phyloP scores from a whole-genome alignment of 192 early-diverging fungal species.

The Backusella tuberculispora region DNA sequence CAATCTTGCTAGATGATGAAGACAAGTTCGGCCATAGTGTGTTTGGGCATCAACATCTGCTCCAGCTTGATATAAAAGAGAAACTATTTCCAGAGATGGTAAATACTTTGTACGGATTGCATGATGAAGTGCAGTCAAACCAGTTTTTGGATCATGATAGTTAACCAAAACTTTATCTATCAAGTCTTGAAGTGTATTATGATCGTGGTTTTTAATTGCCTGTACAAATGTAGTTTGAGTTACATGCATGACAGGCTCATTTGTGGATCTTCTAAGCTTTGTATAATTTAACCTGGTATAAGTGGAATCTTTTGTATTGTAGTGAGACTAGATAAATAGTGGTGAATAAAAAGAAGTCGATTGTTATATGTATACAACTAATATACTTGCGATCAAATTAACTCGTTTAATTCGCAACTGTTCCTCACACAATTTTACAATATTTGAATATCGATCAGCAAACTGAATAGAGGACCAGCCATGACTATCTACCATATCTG shows the following conservation, averaged over 20 bases:
- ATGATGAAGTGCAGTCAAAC: constrained; percentile 63
- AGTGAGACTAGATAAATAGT: neutral
- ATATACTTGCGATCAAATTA: constrained; percentile 44
- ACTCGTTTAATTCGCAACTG: constrained; percentile 47
- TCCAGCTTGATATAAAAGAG: constrained; percentile 55
- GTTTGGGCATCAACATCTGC: constrained; percentile 58
- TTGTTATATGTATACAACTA: neutral
- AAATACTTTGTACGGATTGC: constrained; percentile 57
- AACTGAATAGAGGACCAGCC: constrained; percentile 72
- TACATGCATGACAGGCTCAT: constrained; percentile 37
- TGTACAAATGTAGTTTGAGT: constrained; percentile 54
- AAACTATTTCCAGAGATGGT: constrained; percentile 52
- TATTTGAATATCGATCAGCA: constrained; percentile 57
- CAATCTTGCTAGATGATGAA: constrained; percentile 56
- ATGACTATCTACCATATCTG: constrained; percentile 58
- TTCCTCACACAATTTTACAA: constrained; percentile 60
- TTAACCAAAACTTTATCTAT: constrained; percentile 46
- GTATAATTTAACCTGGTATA: constrained; percentile 39
- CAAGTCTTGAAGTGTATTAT: constrained; percentile 51
- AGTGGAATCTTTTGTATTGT: neutral
- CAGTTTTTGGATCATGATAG: constrained; percentile 58
- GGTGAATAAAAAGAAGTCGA: neutral
- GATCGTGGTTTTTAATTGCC: constrained; percentile 62
- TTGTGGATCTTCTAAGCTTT: constrained; percentile 41
- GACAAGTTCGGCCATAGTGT: constrained; percentile 54